These are phyloP conservation scores for Nicotiana attenuata DNA, from an alignment of 257 asterid species.

Conservation along the genomic window DNA sequence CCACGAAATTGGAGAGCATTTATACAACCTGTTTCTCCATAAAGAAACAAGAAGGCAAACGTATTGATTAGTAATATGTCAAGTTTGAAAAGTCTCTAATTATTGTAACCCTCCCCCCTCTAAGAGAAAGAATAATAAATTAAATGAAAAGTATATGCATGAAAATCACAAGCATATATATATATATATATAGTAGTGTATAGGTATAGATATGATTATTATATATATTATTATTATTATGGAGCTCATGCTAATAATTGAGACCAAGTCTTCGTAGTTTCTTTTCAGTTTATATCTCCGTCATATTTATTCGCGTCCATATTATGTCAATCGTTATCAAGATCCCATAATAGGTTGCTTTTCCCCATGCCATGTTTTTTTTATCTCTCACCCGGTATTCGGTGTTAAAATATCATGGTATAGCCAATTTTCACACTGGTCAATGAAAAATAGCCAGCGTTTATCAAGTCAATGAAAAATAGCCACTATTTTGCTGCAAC, in stretches of 20 bases:
- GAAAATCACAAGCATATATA: not conserved
- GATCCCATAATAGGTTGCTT: not conserved
- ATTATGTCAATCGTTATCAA: not conserved
- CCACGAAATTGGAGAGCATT: too few species aligned
- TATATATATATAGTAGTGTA: not conserved
- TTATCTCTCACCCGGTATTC: too few species aligned
- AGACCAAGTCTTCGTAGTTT: not conserved
- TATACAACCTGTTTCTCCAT: not conserved
- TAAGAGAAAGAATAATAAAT: too few species aligned
- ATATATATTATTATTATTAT: too few species aligned
- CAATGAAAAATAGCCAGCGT: too few species aligned
- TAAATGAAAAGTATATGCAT: not conserved
- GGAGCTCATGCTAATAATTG: not conserved
- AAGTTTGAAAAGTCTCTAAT: not conserved
- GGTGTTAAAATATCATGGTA: too few species aligned
- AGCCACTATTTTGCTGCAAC: too few species aligned
- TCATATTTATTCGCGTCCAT: not conserved
- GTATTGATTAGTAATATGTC: not conserved
- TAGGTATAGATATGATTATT: too few species aligned
- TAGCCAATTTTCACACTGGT: too few species aligned
- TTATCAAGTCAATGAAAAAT: too few species aligned
- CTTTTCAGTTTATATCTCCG: not conserved
- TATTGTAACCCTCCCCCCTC: not conserved
- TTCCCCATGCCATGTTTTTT: not conserved
- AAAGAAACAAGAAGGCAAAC: not conserved